phyloP scores from a whole-genome alignment of 2,329 filamentous ascomycete genomes.

The Monosporascus sp. region DNA sequence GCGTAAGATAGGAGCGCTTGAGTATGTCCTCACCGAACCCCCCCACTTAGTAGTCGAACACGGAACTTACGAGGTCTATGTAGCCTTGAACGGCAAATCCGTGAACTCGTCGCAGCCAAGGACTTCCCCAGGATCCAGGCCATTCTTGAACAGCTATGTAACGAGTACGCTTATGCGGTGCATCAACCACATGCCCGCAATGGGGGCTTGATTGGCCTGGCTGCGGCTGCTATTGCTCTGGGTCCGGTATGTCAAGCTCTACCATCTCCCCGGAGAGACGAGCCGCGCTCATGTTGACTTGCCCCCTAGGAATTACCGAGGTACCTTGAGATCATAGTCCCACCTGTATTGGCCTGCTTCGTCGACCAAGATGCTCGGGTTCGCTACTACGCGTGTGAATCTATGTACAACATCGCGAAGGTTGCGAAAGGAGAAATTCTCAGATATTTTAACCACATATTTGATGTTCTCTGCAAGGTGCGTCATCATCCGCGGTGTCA shows the following conservation, averaged over 20 bases:
- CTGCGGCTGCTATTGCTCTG: slow-evolving; percentile 90
- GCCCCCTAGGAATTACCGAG: slow-evolving; percentile 71
- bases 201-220: slow-evolving; percentile 90
- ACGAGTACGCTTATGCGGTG: slow-evolving; percentile 95
- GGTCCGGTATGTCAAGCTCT: slow-evolving; percentile 63
- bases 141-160: slow-evolving; percentile 92
- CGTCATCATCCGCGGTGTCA: slow-evolving; percentile 12
- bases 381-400: slow-evolving; percentile 96
- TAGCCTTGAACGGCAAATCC: slow-evolving; percentile 86
- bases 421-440: slow-evolving; percentile 97
- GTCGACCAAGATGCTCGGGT: slow-evolving; percentile 96
- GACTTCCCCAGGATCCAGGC: slow-evolving; percentile 77
- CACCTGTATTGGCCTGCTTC: slow-evolving; percentile 94
- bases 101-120: slow-evolving; percentile 70
- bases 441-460: slow-evolving; percentile 97
- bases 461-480: slow-evolving; percentile 95
- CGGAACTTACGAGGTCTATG: neutral
- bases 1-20: slow-evolving; percentile 90
- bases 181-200: slow-evolving; percentile 96
- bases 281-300: slow-evolving; percentile 11
- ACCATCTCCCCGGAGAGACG: too few relatives aligned
- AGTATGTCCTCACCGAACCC: slow-evolving; percentile 55
- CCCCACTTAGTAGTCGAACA: slow-evolving; percentile 3
- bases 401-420: slow-evolving; percentile 99
- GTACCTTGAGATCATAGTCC: slow-evolving; percentile 90